phyloP scores from a whole-genome alignment of 2,329 filamentous ascomycete species.

The Coniochaeta hoffmannii region DNA sequence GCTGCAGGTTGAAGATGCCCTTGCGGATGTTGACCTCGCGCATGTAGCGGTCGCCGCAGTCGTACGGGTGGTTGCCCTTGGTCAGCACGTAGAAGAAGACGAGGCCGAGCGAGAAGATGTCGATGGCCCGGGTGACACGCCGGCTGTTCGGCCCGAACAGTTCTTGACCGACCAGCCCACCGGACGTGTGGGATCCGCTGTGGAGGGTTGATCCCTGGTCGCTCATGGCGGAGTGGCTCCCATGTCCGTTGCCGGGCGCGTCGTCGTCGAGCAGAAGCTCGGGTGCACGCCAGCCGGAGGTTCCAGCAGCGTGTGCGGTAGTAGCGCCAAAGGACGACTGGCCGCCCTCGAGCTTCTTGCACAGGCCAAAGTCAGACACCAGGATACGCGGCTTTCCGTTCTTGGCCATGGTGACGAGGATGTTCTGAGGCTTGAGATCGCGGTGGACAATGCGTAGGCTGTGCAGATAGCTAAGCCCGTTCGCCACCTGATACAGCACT shows the following conservation, averaged over 20 bases:
- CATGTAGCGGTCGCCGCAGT: conserved; percentile 90
- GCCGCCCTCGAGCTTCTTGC: conserved; percentile 91
- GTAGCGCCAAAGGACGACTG: conserved; percentile 94
- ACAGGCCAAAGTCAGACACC: conserved; percentile 95
- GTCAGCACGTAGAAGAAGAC: conserved; percentile 99
- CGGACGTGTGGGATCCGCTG: conserved; percentile 23
- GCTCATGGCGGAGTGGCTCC: conserved; percentile 14
- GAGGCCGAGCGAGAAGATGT: conserved; percentile 93
- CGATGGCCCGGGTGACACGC: conserved; percentile 88
- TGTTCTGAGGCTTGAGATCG: conserved; percentile 96
- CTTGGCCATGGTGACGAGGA: conserved; percentile 71
- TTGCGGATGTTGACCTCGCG: conserved; percentile 97
- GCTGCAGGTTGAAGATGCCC: conserved; percentile 65
- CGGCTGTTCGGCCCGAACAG: conserved; percentile 55
- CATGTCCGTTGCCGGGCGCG: conserved; percentile 34
- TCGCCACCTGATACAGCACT: conserved; percentile 81
- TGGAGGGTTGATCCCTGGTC: conserved; percentile 51
- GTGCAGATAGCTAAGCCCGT: conserved; percentile 83
- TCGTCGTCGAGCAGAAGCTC: conserved; percentile 83
- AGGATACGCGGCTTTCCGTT: conserved; percentile 71
- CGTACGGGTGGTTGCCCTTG: conserved; percentile 85
- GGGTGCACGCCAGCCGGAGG: conserved; percentile 92
- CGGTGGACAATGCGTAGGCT: conserved; percentile 91
- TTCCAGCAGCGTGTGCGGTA: conserved; percentile 87
- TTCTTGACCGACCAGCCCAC: conserved; percentile 3